Evolutionary conservation across 192 early-diverging fungal genomes (phyloP), one percentile per base, ranked within the genome.

Genomic region (Gonapodya prolifera): DNA sequence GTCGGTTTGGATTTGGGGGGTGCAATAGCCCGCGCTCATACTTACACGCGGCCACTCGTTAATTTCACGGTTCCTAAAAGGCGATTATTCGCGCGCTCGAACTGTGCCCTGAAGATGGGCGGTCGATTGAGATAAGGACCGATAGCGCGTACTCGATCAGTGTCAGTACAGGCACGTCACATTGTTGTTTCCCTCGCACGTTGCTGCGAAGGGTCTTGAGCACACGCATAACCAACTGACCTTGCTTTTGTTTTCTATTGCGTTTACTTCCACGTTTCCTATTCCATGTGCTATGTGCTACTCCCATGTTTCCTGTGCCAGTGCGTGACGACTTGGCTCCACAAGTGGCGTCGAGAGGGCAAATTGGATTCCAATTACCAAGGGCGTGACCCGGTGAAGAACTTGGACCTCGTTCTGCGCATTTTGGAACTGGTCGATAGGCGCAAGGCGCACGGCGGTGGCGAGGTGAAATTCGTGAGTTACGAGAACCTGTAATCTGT

Each of bases 81-180:
- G 92, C 91, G 2, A 82, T 87, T 1, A 75, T 84, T 61, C 81
- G 84, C 2, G 92, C 91, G 0, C 35, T 92, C 2, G 80, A 89
- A 30, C 83, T 79, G 0, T 83, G 80, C 77, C 71, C 82, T 1
- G 71, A 82, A 23, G 75, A 79, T n/a, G 75, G 77, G 1, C 76
- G 71, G 34, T 35, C 80, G 1, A 30, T 93, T 0, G 83, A 85
- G n/a, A 89, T 98, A 32, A 78, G 84, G 33, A 92, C 94, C 30
- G 94, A 98, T 78, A 93, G 91, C 34, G 84, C 79, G 79, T 98
- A 98, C 83, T 82, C 85, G 13, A 82, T 89, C 34, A 89, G 94
- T 61, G 45, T 61, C 8, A 61, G 45, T 61, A 23, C n/a, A n/a
- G n/a, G n/a, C n/a, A n/a, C n/a, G n/a, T n/a, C 8, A 23, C 45